Percentiles rank a stretch among this genome's conserved stretches.
These are phyloP conservation scores for Castanea sativa DNA, from an alignment of 306 rosid species.

Conservation along the genomic window DNA sequence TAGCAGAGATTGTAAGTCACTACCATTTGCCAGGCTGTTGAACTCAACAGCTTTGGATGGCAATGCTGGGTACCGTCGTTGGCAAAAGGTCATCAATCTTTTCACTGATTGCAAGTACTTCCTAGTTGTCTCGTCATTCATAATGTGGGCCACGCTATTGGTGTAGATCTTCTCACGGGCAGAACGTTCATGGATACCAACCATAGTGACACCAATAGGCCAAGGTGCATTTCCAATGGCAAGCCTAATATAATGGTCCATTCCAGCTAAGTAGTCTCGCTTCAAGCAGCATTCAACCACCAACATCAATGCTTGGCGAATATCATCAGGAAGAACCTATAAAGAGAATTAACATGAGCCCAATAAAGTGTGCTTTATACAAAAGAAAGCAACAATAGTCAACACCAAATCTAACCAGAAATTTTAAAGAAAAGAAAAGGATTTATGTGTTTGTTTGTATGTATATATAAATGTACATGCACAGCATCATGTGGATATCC, in stretches of 20 bases:
- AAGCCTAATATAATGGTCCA: conserved; percentile 94
- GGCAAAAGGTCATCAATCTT: conserved; percentile 95
- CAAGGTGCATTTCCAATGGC: conserved; percentile 99
- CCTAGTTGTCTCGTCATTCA: conserved; percentile 98
- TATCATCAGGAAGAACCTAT: conserved; percentile 91
- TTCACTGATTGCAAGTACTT: conserved; percentile 89
- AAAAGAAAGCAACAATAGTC: not conserved
- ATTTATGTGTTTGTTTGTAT: not conserved
- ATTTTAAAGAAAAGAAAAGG: not conserved
- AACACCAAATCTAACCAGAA: conserved; percentile 4
- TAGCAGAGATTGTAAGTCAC: conserved; percentile 87
- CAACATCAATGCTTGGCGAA: conserved; percentile 73
- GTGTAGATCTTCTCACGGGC: conserved; percentile 99
- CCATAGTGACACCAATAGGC: conserved; percentile 99
- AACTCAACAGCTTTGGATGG: conserved; percentile 99
- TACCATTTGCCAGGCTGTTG: conserved; percentile 98
- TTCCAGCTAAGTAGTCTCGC: conserved; percentile 96
- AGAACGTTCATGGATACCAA: conserved; percentile 97
- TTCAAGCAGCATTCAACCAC: conserved; percentile 88
- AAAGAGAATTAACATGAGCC: conserved; percentile 5
- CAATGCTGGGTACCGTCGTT: conserved; percentile 88
- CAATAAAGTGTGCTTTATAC: conserved; percentile 8
- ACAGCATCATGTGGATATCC: too few species aligned
- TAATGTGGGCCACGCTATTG: conserved; percentile 96
- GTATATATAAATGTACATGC: too few species aligned